phyloP scores from a whole-genome alignment of 106 monocot species.

The Vanilla planifolia region DNA sequence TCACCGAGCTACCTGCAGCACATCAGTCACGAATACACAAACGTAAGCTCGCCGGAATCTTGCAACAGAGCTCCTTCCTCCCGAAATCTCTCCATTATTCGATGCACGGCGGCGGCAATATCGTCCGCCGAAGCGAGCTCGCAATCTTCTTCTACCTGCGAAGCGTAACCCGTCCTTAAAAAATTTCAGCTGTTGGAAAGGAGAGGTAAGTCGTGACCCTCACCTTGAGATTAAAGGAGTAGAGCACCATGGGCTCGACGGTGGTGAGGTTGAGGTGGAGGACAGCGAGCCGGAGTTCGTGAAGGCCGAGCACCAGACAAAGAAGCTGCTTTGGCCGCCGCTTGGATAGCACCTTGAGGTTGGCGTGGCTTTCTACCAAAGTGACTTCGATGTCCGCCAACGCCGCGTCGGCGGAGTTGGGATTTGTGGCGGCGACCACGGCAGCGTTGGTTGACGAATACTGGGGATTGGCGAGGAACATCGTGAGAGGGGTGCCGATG shows the following conservation, averaged over 20 bases:
- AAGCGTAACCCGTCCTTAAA: not conserved
- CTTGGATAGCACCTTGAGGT: conserved; percentile 35
- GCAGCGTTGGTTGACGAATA: conserved; percentile 8
- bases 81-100: conserved; percentile 36
- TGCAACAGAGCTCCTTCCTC: conserved; percentile 37
- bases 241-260: conserved; percentile 35
- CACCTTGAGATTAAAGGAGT: conserved; percentile 67
- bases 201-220: no score
- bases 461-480: conserved; percentile 33
- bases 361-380: conserved; percentile 58
- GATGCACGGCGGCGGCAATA: conserved; percentile 52
- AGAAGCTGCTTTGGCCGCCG: conserved; percentile 48
- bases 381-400: conserved; percentile 55
- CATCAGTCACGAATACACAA: no score
- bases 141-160: conserved; percentile 76
- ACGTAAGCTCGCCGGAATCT: no score
- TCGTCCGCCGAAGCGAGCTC: conserved; percentile 46
- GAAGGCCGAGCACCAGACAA: conserved; percentile 36
- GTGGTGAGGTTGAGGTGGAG: conserved; percentile 55
- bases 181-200: not conserved
- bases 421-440: not conserved
- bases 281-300: conserved; percentile 23
- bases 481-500: conserved; percentile 16
- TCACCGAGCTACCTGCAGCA: no score
- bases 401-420: conserved; percentile 7